Base-by-base conservation (phyloP, 2,329 filamentous ascomycete species). In the Lojkania enalia region DNA sequence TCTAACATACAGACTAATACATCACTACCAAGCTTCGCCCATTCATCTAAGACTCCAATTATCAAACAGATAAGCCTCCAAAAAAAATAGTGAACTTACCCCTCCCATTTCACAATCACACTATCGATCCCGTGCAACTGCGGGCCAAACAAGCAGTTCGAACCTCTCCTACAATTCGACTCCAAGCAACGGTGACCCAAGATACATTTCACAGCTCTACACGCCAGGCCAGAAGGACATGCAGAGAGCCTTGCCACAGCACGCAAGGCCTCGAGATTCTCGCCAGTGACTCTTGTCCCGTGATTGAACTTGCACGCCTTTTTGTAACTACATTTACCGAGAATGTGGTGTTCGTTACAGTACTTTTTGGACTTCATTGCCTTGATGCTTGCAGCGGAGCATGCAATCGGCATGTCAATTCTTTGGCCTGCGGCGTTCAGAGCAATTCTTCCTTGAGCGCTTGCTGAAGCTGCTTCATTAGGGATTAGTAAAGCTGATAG, bases 331-430 rank as follows among this genome's bases (percentile, higher is more conserved):
- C 38, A 40, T 15, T 13, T 4, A 14, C 38, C 38, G 11, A 30
- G 25, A 6, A 40, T 30, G 12, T 40, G 38, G 16, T 31, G 32
- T 27, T 40, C 38, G 25, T 40, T 40, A 27, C 38, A 40, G 14
- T 16, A 40, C 18, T 32, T 30, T 15, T 32, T 40, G 5, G 25
- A 14, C 15, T 32, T 40, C 27, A 32, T 32, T 9, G 38, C 27
- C 19, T 40, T 40, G 13, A 40, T 20, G 5, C 32, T 27, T 5
- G n/a, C 38, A 13, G 4, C 19, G 21, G 38, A 19, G 38, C 23
- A 30, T 7, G 4, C 5, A 13, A 40, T 12, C 4, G 21, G 20
- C 14, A 32, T 7, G 15, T 40, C 38, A 19, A 40, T 21, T 19
- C 38, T 30, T n/a, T 40, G 38, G 4, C 38, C 27, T 13, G 38